Evolutionary conservation across 73 alveolate genomes (phyloP), one percentile per base, ranked within the genome.

Genomic region (Paramecium biaurelia): DNA sequence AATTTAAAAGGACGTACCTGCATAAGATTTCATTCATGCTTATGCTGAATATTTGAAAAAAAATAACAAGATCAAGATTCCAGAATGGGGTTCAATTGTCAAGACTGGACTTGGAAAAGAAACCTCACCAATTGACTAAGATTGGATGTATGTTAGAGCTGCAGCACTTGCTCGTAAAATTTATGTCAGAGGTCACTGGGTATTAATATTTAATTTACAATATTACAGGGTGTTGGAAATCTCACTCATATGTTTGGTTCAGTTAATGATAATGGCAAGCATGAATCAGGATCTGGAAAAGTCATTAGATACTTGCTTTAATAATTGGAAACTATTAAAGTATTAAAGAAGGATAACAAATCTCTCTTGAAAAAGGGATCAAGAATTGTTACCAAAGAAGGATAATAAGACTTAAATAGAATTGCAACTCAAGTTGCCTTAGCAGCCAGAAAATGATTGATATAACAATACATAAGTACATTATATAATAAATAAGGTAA

Each of bases 101-200:
- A 98, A 97, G 96, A 95, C 99, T 67, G 98, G 97, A 47, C 93
- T 95, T 92, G 95, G 95, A 86, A 96, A 92, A 86, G 98, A 96
- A 63, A 94, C 96, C 92, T 99, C 98, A 79, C 99, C 99, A 20
- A 92, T 94, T 57, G 98, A 94, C 92, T 92, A 93, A 34, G 99
- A 98, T 96, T 98, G 99, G 98, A 95, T 98, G 43, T 98, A 98
- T 98, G 92, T 96, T 70, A 97, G 99, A 97, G 99, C 99, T 26
- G 99, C 99, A 7, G 98, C 99, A 12, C 92, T 98, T 37, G 99
- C 99, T 85, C 96, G 99, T 95, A 93, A 94, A 85, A 74, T 98
- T 74, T 98, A 97, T 94, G 87, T 98, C 85, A 97, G 98, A 86
- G 97, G 96, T 74, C 94, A 95, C 82, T 70, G 94, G 76, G 99